These are phyloP conservation scores for Xylaria venustula DNA, from an alignment of 495 filamentous ascomycete genomes.

Conservation along the genomic window DNA sequence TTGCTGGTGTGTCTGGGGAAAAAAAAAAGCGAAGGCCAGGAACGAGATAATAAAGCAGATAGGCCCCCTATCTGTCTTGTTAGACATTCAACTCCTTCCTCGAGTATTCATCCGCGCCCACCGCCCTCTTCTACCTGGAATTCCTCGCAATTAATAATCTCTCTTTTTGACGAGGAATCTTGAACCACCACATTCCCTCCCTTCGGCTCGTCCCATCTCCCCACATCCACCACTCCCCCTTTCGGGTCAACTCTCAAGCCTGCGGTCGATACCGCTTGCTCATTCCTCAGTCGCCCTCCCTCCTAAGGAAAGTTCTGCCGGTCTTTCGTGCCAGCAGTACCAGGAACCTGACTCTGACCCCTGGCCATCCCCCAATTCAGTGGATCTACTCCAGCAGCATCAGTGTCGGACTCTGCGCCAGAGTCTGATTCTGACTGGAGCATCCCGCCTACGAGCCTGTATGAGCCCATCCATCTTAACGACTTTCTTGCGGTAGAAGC, in stretches of 20 bases:
- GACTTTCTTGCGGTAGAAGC: conserved; percentile 31
- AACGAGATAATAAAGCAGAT: conserved; percentile 17
- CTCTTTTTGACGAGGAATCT: conserved; percentile 26
- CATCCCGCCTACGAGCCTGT: conserved; percentile 27
- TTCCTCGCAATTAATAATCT: conserved; percentile 24
- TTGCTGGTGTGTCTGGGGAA: conserved; percentile 14
- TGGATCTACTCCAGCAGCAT: conserved; percentile 27
- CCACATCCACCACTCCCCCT: conserved; percentile 1
- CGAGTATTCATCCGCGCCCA: conserved; percentile 25
- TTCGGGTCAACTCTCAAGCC: conserved; percentile 22
- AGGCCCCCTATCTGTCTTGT: conserved; percentile 23
- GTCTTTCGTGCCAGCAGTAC: conserved; percentile 32
- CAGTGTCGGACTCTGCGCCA: conserved; percentile 29
- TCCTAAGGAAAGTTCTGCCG: conserved; percentile 39
- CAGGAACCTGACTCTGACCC: conserved; percentile 33
- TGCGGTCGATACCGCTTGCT: conserved; percentile 47
- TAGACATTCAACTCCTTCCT: conserved; percentile 15
- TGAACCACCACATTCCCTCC: conserved; percentile 28
- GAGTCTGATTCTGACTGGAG: conserved; percentile 35
- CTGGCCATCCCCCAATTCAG: conserved; percentile 25
- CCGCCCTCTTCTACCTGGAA: conserved; percentile 26
- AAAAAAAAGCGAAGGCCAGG: conserved; percentile 25
- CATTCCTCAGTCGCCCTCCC: conserved; percentile 42
- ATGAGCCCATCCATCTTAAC: conserved; percentile 30
- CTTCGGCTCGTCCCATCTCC: conserved; percentile 17